Base-by-base conservation (phyloP, 257 asterid genomes). In the Solanum tarapatanum region DNA sequence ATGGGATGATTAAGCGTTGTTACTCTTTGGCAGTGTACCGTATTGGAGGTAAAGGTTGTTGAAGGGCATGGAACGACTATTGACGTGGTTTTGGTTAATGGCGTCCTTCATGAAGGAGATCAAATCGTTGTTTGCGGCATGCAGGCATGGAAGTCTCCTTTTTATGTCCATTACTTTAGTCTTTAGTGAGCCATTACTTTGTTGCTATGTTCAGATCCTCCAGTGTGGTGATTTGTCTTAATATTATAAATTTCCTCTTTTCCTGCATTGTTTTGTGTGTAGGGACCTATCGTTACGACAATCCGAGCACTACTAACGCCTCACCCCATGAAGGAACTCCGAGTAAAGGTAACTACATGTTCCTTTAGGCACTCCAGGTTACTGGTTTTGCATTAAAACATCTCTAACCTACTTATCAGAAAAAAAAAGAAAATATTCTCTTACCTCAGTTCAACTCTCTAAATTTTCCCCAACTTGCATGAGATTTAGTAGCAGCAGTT, bases 321-420 rank as follows among this genome's bases (percentile, higher is more conserved):
- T 88, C 98, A 97, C 90, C 99, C 99, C 19, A 97, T 96, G 99
- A 96, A 94, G 94, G 99, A 97, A 93, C 99, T 97, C 83, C 93
- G 99, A 62, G 99, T 97, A 88, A 97, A 97, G 99, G 99, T 95
- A 73, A 23, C 30, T 74, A 55, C 83, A 28, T 74, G 55, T 41
- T 74, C 43, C 51, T 21, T 36, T 21, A 5, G 43, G 82, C 55
- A 36, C 43, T 74, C 8, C 8, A 13, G 41, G 6, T 24, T 41
- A 79, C 55, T 24, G 24, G 11, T 77, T 77, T 39, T 43, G 64
- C 84, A 79, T 43, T 14, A 3, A 8, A 79, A 8, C 64, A 24
- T 77, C n/a, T 77, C 35, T 39, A 77, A 37, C 62, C 84, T 24
- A 39, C 62, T 39, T 24, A 39, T 77, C 35, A n/a, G 43, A 39